Conservation (phyloP, 176 grass and related monocot genomes). For the Avena atlantica region DNA sequence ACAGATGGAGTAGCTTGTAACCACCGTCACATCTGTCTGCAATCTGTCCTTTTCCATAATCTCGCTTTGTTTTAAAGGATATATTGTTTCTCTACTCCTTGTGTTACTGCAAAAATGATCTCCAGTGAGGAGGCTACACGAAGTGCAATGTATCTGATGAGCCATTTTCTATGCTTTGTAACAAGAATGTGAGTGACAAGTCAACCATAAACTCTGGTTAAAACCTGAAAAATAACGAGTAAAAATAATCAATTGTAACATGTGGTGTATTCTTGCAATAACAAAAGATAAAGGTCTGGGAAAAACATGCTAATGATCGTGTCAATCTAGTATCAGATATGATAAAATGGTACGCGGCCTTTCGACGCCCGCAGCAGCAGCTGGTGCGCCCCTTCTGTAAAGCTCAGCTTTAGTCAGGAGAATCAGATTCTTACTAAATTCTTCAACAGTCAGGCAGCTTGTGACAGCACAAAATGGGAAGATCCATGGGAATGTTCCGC, state of each 20-base stretch:
- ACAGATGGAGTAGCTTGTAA: neutral
- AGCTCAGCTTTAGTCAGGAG: conserved; percentile 19
- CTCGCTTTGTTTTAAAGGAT: neutral
- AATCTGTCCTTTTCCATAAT: neutral
- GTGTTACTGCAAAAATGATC: neutral
- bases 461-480: conserved; percentile 53
- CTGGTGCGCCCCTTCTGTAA: conserved; percentile 36
- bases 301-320: conserved; percentile 19
- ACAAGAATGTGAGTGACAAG: neutral
- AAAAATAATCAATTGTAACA: conserved; percentile 11
- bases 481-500: conserved; percentile 60
- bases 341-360: conserved; percentile 47
- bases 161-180: conserved; percentile 4
- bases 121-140: neutral
- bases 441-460: conserved; percentile 34
- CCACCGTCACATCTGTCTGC: neutral
- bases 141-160: neutral
- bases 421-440: conserved; percentile 51
- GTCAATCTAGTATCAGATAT: conserved; percentile 22
- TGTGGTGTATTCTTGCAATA: neutral
- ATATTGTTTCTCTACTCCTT: neutral
- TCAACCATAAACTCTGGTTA: neutral
- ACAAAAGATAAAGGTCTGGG: neutral
- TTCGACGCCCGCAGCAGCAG: conserved; percentile 36
- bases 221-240: neutral